A percentile compares a stretch with the other conserved stretches of the same genome.
These are phyloP conservation scores for Ceratocystis huliohia DNA, from an alignment of 2,329 filamentous ascomycete species.

Conservation along the genomic window DNA sequence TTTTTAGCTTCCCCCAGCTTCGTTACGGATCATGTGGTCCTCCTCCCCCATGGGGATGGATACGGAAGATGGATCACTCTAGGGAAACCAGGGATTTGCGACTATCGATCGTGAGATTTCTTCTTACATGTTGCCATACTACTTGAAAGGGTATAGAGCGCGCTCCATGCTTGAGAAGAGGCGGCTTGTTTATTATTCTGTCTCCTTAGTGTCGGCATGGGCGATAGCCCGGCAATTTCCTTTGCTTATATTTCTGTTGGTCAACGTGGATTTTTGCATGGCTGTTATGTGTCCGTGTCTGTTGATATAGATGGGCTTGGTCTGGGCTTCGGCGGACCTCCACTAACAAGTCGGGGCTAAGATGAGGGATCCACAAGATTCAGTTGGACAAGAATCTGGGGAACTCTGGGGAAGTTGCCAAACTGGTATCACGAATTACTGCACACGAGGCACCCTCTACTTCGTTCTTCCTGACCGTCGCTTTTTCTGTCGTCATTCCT, in stretches of 20 bases:
- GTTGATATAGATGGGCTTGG: neutral
- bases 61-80: neutral
- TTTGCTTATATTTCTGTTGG: neutral
- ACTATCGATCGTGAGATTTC: neutral
- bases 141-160: neutral
- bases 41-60: neutral
- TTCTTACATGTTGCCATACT: neutral
- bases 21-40: neutral
- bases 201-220: slow-evolving; percentile 1
- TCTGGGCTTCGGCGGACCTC: neutral
- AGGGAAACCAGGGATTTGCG: too few species aligned
- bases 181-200: neutral
- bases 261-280: neutral
- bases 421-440: neutral
- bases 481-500: neutral
- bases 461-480: too few species aligned
- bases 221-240: neutral
- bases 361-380: neutral
- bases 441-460: too few species aligned
- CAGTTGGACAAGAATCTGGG: neutral
- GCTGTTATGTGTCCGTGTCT: neutral
- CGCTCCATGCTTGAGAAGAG: neutral
- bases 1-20: neutral
- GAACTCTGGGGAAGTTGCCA: slow-evolving; percentile 5
- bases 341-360: neutral